Conservation (phyloP, 2,329 filamentous ascomycete genomes). For the Botrytis tulipae region DNA sequence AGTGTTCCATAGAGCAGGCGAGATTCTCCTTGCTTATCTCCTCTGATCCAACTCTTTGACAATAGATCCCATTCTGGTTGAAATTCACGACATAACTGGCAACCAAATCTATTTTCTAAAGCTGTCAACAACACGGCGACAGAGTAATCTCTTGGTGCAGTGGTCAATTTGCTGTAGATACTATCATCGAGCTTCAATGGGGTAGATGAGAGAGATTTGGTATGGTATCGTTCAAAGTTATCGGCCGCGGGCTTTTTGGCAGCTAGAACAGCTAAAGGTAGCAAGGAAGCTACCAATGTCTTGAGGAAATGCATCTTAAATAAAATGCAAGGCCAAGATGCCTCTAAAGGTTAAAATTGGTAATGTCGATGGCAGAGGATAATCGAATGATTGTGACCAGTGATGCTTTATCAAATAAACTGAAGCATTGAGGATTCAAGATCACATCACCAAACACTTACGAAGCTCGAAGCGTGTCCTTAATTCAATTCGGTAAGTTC, state of each 20-base stretch:
- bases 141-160: conserved; percentile 78
- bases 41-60: conserved; percentile 81
- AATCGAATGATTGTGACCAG: conserved; percentile 2
- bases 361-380: background rate
- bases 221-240: conserved; percentile 69
- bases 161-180: conserved; percentile 72
- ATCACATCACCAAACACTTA: conserved; percentile 15
- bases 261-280: conserved; percentile 59
- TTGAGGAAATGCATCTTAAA: conserved; percentile 67
- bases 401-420: background rate
- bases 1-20: conserved; percentile 77
- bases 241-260: conserved; percentile 61
- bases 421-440: conserved; percentile 13
- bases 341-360: background rate
- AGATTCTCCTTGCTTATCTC: conserved; percentile 71
- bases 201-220: conserved; percentile 61
- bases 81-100: conserved; percentile 83
- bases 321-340: conserved; percentile 22
- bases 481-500: conserved; percentile 20
- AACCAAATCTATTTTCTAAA: conserved; percentile 78
- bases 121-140: conserved; percentile 84
- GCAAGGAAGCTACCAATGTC: conserved; percentile 60
- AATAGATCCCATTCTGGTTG: conserved; percentile 92
- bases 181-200: conserved; percentile 77
- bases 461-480: conserved; percentile 22